Base-by-base conservation (phyloP, 1,139 yeast species). In the Kodamaea derodonti region DNA sequence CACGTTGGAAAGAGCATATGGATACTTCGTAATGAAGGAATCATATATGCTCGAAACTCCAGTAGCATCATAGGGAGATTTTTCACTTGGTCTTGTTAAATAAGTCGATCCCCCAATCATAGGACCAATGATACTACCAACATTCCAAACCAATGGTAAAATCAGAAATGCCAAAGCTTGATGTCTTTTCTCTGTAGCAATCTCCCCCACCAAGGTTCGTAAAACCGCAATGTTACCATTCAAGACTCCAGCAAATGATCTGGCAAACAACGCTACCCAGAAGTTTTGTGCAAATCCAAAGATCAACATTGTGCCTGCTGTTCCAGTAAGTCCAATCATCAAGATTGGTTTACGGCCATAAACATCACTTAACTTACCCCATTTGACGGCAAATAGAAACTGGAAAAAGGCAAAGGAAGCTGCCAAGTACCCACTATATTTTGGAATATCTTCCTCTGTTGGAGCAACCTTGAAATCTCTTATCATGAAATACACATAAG, bases 1-100 rank as follows among this genome's bases (percentile, higher is more conserved):
- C 8, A 80, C 48, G 49, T 79, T 80, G 4, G 84, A 78, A 42
- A 79, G 56, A 1, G 82, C 78, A 48, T 77, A 80, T 0, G 86
- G 86, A 48, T 66, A 65, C 27, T 51, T 54, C 14, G 59, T 51
- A 22, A 73, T 60, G 38, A 75, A 53, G 9, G 35, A 36, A 13
- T 60, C 52, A 44, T 45, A 34, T 13, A 42, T 14, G 14, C 18
- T 18, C 7, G 9, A 5, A 9, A 7, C 27, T 8, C 13, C 26
- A n/a, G 13, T 8, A 8, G 23, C 14, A 27, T 12, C 30, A 26
- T 36, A 35, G 2, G 46, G 45, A 12, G 34, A 39, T 11, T 39
- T 32, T 6, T 31, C 24, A n/a, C 35, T 40, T 8, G 65, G 64
- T 31, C 65, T 49, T 10, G 74, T 67, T 27, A 68, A 54, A 18